phyloP scores from a whole-genome alignment of 179 eudicot species.

The Beta macrorhiza region DNA sequence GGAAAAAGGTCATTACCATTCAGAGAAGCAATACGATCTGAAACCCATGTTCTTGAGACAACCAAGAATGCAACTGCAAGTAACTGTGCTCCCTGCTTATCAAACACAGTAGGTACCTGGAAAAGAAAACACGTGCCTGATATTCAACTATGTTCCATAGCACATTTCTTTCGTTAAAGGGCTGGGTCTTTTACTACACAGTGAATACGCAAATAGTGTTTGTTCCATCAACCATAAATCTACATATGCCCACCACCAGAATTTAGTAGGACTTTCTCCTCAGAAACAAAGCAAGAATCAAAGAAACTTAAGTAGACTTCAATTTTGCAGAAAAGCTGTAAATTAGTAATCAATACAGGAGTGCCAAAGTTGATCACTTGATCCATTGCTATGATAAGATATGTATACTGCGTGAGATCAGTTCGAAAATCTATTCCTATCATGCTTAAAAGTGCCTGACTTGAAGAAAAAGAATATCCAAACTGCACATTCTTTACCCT shows the following conservation, averaged over 20 bases:
- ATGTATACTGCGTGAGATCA: neutral
- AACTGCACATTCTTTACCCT: neutral
- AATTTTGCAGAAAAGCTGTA: neutral
- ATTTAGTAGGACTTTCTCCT: neutral
- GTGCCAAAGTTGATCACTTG: neutral
- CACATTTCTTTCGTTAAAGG: neutral
- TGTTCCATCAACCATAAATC: neutral
- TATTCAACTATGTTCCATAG: constrained; percentile 12
- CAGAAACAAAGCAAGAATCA: neutral
- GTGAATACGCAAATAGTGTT: neutral
- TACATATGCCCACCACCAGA: neutral
- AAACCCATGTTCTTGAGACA: constrained; percentile 85
- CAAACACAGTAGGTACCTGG: constrained; percentile 90
- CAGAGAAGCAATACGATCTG: constrained; percentile 93
- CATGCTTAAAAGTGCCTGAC: neutral
- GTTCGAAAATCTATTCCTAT: neutral
- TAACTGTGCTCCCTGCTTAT: constrained; percentile 93
- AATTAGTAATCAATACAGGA: neutral
- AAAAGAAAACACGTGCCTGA: constrained; percentile 18
- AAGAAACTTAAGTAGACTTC: neutral
- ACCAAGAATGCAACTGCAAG: constrained; percentile 95
- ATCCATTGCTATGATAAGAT: neutral
- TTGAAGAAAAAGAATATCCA: neutral
- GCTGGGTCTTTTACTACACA: neutral
- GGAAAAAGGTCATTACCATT: constrained; percentile 53